Evolutionary conservation across 2,329 filamentous ascomycete species (phyloP).

Genomic region (Epichloe amarillans): DNA sequence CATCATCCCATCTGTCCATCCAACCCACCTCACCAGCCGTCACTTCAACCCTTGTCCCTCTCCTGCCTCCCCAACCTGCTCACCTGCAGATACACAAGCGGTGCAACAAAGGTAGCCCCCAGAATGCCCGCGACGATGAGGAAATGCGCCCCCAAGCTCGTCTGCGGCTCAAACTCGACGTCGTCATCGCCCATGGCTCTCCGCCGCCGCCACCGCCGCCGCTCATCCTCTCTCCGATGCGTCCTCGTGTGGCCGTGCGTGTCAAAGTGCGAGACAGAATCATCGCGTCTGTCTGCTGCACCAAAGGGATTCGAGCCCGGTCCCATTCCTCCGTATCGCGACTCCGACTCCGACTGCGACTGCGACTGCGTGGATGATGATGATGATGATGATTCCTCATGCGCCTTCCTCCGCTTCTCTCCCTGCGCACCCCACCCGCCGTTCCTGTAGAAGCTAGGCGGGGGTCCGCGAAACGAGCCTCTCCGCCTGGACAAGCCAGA

Average conservation of each 20-base stretch:
- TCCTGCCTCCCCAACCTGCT: constrained; percentile 20
- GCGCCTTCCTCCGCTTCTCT: constrained; percentile 43
- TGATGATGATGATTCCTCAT: constrained; percentile 24
- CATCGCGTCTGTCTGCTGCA: constrained; percentile 29
- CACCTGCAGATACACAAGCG: constrained; percentile 26
- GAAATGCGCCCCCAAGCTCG: constrained; percentile 32
- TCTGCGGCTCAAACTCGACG: constrained; percentile 28
- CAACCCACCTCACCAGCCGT: background rate
- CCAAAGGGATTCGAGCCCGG: constrained; percentile 39
- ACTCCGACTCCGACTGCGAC: constrained; percentile 8
- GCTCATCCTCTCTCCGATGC: constrained; percentile 48
- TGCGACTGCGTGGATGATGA: constrained; percentile 12
- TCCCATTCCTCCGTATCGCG: constrained; percentile 38
- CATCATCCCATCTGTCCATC: background rate
- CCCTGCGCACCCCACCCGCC: constrained; percentile 62
- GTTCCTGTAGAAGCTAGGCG: constrained; percentile 74
- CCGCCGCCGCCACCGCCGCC: constrained; percentile 19
- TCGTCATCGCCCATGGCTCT: constrained; percentile 26
- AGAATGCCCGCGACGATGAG: constrained; percentile 36
- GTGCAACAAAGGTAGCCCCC: constrained; percentile 31
- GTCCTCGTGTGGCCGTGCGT: constrained; percentile 57
- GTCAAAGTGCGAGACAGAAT: constrained; percentile 63
- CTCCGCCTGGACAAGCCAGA: constrained; percentile 68
- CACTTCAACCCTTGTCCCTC: constrained; percentile 9
- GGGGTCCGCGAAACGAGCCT: constrained; percentile 73